phyloP scores from a whole-genome alignment of 2,329 filamentous ascomycete genomes.

The Aspergillus melleus region DNA sequence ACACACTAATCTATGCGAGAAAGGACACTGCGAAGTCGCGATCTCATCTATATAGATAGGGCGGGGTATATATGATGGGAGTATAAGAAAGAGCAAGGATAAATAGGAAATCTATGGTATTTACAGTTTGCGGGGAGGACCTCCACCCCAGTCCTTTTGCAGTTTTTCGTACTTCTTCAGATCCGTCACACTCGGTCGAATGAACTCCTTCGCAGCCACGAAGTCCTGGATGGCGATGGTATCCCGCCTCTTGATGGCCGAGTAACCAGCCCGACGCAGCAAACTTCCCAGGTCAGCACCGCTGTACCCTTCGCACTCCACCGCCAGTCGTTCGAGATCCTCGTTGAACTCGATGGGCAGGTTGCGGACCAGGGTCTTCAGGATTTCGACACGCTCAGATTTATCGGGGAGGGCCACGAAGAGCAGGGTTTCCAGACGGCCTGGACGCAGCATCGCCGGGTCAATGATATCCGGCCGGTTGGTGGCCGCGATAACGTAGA shows the following conservation, averaged over 20 bases:
- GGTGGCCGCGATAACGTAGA: conserved; percentile 93
- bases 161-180: conserved; percentile 58
- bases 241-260: conserved; percentile 53
- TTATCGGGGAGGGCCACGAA: conserved; percentile 83
- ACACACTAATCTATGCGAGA: background rate
- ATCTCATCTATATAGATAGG: no score
- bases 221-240: conserved; percentile 49
- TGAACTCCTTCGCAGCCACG: conserved; percentile 39
- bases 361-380: conserved; percentile 63
- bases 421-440: conserved; percentile 81
- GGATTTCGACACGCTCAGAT: conserved; percentile 80
- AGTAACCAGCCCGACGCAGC: conserved; percentile 59
- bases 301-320: conserved; percentile 75
- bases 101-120: conserved; percentile 1
- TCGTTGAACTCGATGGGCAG: conserved; percentile 54
- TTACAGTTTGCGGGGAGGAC: conserved; percentile 21
- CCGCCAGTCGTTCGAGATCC: conserved; percentile 64
- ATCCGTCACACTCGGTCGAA: conserved; percentile 56
- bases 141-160: conserved; percentile 50
- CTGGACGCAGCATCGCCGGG: conserved; percentile 87
- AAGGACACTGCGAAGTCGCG: no score
- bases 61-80: background rate
- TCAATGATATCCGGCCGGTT: conserved; percentile 97
- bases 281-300: conserved; percentile 64
- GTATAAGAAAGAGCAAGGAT: background rate